These are phyloP conservation scores for Fusarium nanum DNA, from an alignment of 2,329 filamentous ascomycete genomes.

Conservation along the genomic window DNA sequence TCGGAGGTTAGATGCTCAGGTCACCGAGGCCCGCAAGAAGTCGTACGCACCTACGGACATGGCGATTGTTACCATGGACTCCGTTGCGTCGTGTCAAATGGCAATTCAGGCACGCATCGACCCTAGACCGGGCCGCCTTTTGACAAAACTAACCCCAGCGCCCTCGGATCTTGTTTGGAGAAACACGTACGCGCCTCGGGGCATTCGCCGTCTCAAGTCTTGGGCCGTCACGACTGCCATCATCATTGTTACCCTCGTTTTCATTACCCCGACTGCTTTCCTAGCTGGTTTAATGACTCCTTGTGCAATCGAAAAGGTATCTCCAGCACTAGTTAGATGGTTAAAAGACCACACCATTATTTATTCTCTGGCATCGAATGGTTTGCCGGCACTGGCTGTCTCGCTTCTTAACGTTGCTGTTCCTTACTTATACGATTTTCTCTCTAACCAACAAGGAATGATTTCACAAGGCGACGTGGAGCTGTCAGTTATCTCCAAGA, in stretches of 20 bases:
- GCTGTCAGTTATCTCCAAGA: slow-evolving; percentile 94
- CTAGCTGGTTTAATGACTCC: slow-evolving; percentile 84
- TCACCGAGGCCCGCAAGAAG: slow-evolving; percentile 76
- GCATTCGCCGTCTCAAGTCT: slow-evolving; percentile 77
- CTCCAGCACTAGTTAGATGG: slow-evolving; percentile 75
- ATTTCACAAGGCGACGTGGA: slow-evolving; percentile 95
- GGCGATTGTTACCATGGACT: slow-evolving; percentile 98
- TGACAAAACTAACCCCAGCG: slow-evolving; percentile 87
- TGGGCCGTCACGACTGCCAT: slow-evolving; percentile 90
- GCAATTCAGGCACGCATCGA: slow-evolving; percentile 94
- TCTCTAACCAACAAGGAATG: slow-evolving; percentile 93
- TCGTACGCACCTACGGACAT: slow-evolving; percentile 82
- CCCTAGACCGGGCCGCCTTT: slow-evolving; percentile 84
- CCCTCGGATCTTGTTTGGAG: slow-evolving; percentile 95
- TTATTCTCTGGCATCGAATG: slow-evolving; percentile 84
- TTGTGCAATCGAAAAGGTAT: slow-evolving; percentile 79
- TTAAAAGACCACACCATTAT: slow-evolving; percentile 76
- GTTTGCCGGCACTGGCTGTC: slow-evolving; percentile 84
- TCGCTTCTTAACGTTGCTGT: slow-evolving; percentile 90
- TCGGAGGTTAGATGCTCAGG: slow-evolving; percentile 79
- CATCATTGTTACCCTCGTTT: slow-evolving; percentile 84
- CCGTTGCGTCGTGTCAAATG: slow-evolving; percentile 93
- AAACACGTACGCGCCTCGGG: slow-evolving; percentile 87
- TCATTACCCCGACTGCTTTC: slow-evolving; percentile 83
- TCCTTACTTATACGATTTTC: slow-evolving; percentile 93